These are phyloP conservation scores for Botryosphaeria dothidea DNA, from an alignment of 2,329 filamentous ascomycete genomes.

Conservation along the genomic window DNA sequence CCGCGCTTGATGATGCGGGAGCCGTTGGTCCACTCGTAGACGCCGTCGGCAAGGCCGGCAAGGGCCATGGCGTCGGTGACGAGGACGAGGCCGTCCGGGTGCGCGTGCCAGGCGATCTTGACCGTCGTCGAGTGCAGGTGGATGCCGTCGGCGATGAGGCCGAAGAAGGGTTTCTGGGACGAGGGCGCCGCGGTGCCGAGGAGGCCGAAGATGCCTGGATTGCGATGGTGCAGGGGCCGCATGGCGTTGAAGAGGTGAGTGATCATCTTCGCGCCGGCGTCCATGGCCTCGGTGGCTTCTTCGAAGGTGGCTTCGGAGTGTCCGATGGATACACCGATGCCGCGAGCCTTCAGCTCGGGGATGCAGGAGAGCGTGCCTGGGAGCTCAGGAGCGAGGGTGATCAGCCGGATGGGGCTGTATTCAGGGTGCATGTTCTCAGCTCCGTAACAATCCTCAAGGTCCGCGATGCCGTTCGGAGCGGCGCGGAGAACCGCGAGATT, in stretches of 20 bases:
- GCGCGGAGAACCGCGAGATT: conserved; percentile 69
- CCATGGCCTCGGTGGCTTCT: conserved; percentile 70
- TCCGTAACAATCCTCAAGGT: conserved; percentile 74
- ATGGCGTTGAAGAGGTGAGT: conserved; percentile 95
- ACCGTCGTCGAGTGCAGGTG: conserved; percentile 86
- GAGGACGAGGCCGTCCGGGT: conserved; percentile 81
- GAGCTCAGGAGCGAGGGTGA: conserved; percentile 83
- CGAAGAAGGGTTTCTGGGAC: conserved; percentile 70
- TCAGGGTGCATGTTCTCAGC: conserved; percentile 60
- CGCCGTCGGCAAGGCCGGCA: conserved; percentile 78
- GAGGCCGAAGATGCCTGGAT: conserved; percentile 86
- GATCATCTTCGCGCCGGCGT: conserved; percentile 81
- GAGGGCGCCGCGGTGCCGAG: conserved; percentile 55
- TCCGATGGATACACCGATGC: conserved; percentile 77
- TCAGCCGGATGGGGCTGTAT: conserved; percentile 64
- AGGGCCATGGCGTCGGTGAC: conserved; percentile 93
- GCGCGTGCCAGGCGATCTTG: conserved; percentile 84
- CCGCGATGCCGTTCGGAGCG: conserved; percentile 61
- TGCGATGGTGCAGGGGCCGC: conserved; percentile 85
- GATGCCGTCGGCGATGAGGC: conserved; percentile 87
- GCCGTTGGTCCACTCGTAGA: conserved; percentile 82
- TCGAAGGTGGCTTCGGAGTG: conserved; percentile 89
- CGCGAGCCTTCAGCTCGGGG: conserved; percentile 61
- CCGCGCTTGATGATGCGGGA: conserved; percentile 70
- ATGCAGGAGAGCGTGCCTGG: conserved; percentile 70